Evolutionary conservation across 768 basidiomycete species (phyloP).

Genomic region (Inosperma sp.): DNA sequence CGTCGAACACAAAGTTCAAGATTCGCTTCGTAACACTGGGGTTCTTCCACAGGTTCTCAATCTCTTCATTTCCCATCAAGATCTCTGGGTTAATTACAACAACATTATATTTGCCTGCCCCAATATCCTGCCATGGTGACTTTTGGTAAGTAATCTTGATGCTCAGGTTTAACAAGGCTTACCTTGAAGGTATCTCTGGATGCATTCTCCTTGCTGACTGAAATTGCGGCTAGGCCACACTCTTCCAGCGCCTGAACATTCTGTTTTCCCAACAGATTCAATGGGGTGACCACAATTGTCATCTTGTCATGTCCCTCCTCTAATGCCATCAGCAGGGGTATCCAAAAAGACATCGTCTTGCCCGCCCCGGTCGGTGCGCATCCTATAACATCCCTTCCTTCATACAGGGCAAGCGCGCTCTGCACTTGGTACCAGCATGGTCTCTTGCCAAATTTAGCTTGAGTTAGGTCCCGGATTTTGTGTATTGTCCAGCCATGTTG

Average conservation of each 20-base stretch:
- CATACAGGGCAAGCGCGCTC: not conserved
- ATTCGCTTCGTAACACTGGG: conserved; percentile 9
- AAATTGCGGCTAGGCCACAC: conserved; percentile 13
- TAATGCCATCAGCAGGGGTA: too few relatives aligned
- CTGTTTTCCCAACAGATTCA: conserved; percentile 22
- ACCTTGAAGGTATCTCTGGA: conserved; percentile 20
- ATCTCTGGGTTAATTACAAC: conserved; percentile 19
- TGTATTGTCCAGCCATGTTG: not conserved
- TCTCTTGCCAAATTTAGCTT: not conserved
- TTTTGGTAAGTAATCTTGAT: not conserved
- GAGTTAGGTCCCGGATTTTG: conserved; percentile 2
- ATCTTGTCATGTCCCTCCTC: conserved; percentile 17
- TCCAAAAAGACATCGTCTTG: conserved; percentile 17
- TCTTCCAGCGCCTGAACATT: conserved; percentile 11
- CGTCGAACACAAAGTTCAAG: conserved; percentile 25
- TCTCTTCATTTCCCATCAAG: conserved; percentile 1
- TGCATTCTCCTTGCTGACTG: conserved; percentile 16
- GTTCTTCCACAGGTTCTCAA: conserved; percentile 17
- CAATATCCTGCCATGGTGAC: conserved; percentile 18
- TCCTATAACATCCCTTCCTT: conserved; percentile 4
- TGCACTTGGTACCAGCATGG: conserved; percentile 6
- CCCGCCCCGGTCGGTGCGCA: conserved; percentile 10
- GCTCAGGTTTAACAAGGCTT: not conserved
- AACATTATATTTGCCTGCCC: conserved; percentile 14
- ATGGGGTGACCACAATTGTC: conserved; percentile 19